phyloP scores from a whole-genome alignment of 257 asterid genomes.

The Cruciata laevipes region DNA sequence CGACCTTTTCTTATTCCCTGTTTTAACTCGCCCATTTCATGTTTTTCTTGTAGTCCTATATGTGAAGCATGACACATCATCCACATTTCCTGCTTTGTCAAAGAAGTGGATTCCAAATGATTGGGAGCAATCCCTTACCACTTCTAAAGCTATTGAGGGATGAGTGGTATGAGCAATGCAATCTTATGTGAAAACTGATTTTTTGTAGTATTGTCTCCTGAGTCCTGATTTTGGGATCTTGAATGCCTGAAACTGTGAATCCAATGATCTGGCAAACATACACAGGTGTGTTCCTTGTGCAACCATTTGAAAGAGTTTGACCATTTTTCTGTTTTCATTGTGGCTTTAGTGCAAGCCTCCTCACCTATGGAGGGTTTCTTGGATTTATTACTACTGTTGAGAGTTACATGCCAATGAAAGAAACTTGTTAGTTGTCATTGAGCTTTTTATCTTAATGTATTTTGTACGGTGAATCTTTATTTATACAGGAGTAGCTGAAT shows the following conservation, averaged over 20 bases:
- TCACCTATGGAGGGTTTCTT: background rate
- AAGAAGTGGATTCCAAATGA: background rate
- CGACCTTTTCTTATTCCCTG: background rate
- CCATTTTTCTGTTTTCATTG: background rate
- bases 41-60: background rate
- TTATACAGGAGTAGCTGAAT: background rate
- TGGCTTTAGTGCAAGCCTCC: background rate
- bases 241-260: conserved; percentile 82
- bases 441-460: background rate
- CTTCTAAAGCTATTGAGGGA: background rate
- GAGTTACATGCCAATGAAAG: too few species aligned
- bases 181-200: conserved; percentile 4
- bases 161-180: background rate
- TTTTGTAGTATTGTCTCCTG: conserved; percentile 63
- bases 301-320: background rate
- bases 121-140: background rate
- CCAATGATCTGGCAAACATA: conserved; percentile 65
- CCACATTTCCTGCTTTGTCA: background rate
- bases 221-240: conserved; percentile 85
- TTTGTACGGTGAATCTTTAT: background rate
- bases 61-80: background rate
- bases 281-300: conserved; percentile 42
- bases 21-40: background rate
- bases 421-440: background rate
- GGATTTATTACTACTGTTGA: too few species aligned